phyloP scores from a whole-genome alignment of 208 protist genomes.

The Crithidia brevicula region DNA sequence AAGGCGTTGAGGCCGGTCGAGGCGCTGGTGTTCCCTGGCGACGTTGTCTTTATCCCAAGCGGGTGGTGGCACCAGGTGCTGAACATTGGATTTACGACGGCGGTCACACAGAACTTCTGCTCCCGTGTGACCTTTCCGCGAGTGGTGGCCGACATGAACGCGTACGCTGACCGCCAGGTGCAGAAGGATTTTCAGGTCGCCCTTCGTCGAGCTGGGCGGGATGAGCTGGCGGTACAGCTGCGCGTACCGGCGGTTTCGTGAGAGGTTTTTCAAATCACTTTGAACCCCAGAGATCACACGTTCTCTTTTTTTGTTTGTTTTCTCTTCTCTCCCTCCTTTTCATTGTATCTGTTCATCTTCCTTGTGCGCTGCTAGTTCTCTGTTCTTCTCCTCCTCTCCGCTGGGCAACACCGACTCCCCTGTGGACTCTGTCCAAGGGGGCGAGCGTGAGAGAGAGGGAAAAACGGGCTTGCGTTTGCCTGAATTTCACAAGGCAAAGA shows the following conservation, averaged over 20 bases:
- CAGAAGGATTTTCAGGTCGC: constrained; percentile 21
- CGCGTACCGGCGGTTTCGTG: background rate
- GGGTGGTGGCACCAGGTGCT: constrained; percentile 62
- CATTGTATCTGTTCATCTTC: background rate
- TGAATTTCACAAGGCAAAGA: too few species aligned
- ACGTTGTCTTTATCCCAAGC: constrained; percentile 47
- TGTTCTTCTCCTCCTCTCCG: too few species aligned
- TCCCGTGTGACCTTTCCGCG: constrained; percentile 37
- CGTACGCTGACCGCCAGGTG: constrained; percentile 15
- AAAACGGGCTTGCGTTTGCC: too few species aligned
- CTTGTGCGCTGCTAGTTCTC: background rate
- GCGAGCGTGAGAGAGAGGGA: too few species aligned
- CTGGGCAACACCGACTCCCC: too few species aligned
- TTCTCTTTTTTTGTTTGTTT: background rate
- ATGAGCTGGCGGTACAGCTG: constrained; percentile 17
- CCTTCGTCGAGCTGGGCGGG: constrained; percentile 4
- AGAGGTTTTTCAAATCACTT: constrained; percentile 4
- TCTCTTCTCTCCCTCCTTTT: background rate
- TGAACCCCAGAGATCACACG: background rate
- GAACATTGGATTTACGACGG: constrained; percentile 48
- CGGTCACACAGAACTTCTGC: constrained; percentile 53
- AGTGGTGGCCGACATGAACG: constrained; percentile 36
- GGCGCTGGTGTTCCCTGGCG: constrained; percentile 38
- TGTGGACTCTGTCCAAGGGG: too few species aligned
- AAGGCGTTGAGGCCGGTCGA: too few species aligned